phyloP scores from a whole-genome alignment of 352 stramenopile genomes.

The Hyaloperonospora brassicae region DNA sequence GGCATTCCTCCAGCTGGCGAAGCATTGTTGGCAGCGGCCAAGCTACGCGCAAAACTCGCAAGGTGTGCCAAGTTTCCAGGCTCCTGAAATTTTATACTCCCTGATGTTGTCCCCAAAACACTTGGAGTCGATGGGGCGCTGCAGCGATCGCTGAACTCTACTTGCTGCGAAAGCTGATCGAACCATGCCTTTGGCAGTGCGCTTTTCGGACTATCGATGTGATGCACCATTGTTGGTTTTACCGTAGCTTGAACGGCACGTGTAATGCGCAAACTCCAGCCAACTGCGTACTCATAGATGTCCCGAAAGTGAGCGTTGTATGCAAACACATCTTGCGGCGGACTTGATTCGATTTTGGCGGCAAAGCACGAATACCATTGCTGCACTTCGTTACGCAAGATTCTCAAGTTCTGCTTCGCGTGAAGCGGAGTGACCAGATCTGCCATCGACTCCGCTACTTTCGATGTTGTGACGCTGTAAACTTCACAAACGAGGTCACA shows the following conservation, averaged over 20 bases:
- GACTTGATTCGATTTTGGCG: conserved; percentile 58
- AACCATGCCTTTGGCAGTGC: conserved; percentile 73
- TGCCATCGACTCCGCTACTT: conserved; percentile 67
- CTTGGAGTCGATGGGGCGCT: conserved; percentile 30
- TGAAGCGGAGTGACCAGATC: conserved; percentile 63
- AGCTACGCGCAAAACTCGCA: conserved; percentile 57
- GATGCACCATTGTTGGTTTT: conserved; percentile 52
- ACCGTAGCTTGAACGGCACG: conserved; percentile 75
- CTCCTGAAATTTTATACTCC: conserved; percentile 43
- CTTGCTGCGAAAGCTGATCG: conserved; percentile 49
- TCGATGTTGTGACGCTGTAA: conserved; percentile 63
- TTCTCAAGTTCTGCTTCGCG: conserved; percentile 63
- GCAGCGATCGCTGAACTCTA: conserved; percentile 37
- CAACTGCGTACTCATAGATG: conserved; percentile 69
- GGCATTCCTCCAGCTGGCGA: conserved; percentile 20
- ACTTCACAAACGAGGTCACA: conserved; percentile 69
- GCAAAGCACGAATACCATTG: conserved; percentile 81
- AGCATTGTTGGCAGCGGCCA: conserved; percentile 27
- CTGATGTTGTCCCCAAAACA: conserved; percentile 18
- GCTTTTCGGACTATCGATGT: conserved; percentile 64
- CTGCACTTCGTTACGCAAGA: conserved; percentile 72
- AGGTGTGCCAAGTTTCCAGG: conserved; percentile 64
- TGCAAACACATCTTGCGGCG: conserved; percentile 66
- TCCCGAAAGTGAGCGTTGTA: conserved; percentile 77
- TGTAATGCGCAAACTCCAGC: conserved; percentile 71